Base-by-base conservation (phyloP, 257 asterid species). In the Capsicum chinense region DNA sequence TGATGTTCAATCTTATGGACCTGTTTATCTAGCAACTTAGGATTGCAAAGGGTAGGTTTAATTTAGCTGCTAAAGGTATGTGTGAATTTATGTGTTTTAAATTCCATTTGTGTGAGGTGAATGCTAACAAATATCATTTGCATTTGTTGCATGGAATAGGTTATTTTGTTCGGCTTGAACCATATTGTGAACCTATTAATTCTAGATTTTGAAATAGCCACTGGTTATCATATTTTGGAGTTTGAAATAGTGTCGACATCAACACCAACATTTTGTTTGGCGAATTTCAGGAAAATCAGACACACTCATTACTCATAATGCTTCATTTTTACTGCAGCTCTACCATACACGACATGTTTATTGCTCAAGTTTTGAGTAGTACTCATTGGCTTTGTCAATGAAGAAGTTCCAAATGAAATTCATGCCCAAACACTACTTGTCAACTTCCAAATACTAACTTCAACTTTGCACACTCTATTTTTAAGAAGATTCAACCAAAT, bases 1-100 rank as follows among this genome's bases (percentile, higher is more conserved):
- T 42, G 85, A 58, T 73, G 80, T 86, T 88, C 93, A 86, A 71
- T 87, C 93, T 50, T 92, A 89, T 85, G 97, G 99, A 79, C 98
- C 97, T 83, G 86, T 94, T 88, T 95, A 94, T 83, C 83, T 92
- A 85, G 99, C 94, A 12, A 91, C 98, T 44, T 93, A 91, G 89
- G 56, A 67, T 12, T 44, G 37, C 56, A 80, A 66, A 60, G 44
- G 84, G 60, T 60, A 80, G 76, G 21, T n/a, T 11, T 59, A 60
- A 6, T 42, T 9, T 14, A 80, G 69, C 50, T 48, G 1, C 79
- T 42, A 44, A 48, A 70, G 17, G 35, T 70, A 16, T 39, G 37
- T 70, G 16, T 70, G 37, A 44, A 5, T 17, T 48, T 70, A 60
- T 79, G 83, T 63, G 69, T 33, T 15, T 17, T 56, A 6, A 19